Percentiles rank a stretch among this genome's conserved stretches.
phyloP scores from a whole-genome alignment of 345 rosid species.

The Aquilaria sinensis region DNA sequence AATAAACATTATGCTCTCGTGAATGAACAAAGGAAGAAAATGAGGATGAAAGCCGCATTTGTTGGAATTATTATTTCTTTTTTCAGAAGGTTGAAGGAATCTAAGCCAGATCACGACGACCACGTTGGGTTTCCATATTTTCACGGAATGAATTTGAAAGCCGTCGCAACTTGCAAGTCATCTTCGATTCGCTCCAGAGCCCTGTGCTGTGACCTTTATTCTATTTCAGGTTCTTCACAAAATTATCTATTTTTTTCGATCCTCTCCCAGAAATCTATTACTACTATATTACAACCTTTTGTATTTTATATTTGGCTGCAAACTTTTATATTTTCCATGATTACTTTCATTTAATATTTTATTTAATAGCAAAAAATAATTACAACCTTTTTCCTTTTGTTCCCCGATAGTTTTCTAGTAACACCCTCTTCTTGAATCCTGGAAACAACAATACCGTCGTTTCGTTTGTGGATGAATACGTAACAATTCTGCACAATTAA shows the following conservation, averaged over 20 bases:
- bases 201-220: not conserved
- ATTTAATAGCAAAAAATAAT: no score
- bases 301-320: no score
- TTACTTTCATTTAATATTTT: no score
- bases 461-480: no score
- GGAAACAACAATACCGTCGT: no score
- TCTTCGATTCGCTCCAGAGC: constrained; percentile 4
- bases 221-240: not conserved
- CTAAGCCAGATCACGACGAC: constrained; percentile 13
- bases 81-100: constrained; percentile 16
- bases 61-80: constrained; percentile 1
- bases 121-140: not conserved
- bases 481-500: no score
- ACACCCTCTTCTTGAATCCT: no score
- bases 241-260: no score
- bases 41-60: not conserved
- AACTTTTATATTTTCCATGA: no score
- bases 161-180: not conserved
- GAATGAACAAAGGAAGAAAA: constrained; percentile 4
- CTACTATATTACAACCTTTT: no score
- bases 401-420: not conserved
- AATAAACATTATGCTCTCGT: not conserved
- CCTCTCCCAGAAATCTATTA: no score
- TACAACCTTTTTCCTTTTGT: not conserved
- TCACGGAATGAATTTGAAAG: constrained; percentile 3